Percentiles rank a stretch among this genome's conserved stretches.
Conservation (phyloP, 2,329 filamentous ascomycete genomes). For the Calonectria pauciramosa region DNA sequence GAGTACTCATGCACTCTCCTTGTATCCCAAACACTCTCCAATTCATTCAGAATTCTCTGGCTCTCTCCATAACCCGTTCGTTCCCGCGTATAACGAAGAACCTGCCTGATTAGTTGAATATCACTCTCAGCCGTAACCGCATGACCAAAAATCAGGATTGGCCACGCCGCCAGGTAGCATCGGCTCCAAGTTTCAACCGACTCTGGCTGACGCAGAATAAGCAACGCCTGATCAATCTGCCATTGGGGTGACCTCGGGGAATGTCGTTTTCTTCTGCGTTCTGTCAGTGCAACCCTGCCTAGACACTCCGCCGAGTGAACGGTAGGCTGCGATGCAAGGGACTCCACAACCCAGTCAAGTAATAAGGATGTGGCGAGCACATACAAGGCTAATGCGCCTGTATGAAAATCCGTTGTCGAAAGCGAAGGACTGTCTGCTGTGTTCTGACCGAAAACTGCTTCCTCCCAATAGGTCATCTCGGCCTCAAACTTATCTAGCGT, state of each 20-base stretch:
- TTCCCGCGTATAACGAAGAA: background rate
- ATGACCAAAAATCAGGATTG: conserved; percentile 29
- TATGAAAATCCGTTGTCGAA: background rate
- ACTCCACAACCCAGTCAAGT: conserved; percentile 15
- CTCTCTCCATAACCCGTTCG: conserved; percentile 2
- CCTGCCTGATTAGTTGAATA: background rate
- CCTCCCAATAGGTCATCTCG: conserved; percentile 17
- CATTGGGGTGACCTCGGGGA: background rate
- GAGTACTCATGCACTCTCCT: background rate
- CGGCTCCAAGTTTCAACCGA: conserved; percentile 21
- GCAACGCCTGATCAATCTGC: background rate
- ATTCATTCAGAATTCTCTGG: background rate
- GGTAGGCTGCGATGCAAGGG: background rate
- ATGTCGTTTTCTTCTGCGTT: too few species aligned
- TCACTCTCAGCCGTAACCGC: conserved; percentile 19
- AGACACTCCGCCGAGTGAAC: too few species aligned
- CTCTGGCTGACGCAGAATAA: conserved; percentile 15
- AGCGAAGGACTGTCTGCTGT: background rate
- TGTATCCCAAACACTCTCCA: background rate
- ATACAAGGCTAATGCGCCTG: background rate
- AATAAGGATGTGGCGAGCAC: conserved; percentile 20
- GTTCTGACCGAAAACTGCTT: background rate
- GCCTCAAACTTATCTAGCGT: background rate
- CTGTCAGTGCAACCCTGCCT: too few species aligned
- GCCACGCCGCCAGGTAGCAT: conserved; percentile 27